Evolutionary conservation across 495 filamentous ascomycete genomes (phyloP).

Genomic region (Saxophila tyrrhenica): DNA sequence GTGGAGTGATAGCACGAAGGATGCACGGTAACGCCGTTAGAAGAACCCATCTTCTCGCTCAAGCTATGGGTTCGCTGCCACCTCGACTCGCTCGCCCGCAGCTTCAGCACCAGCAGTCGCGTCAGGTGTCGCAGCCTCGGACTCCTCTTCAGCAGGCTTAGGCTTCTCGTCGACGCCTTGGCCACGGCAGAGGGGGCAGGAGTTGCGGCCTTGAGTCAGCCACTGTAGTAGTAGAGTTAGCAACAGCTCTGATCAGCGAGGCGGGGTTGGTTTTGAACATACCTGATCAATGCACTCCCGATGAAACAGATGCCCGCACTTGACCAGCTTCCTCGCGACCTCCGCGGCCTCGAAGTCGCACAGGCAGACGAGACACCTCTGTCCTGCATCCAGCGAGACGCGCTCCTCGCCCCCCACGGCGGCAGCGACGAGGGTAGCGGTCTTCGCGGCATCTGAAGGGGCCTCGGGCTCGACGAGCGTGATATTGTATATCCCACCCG

Average conservation of each 20-base stretch:
- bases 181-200: constrained; percentile 61
- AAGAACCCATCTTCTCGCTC: too few species aligned
- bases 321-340: constrained; percentile 49
- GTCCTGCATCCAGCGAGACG: constrained; percentile 42
- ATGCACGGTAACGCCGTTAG: too few species aligned
- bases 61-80: background rate
- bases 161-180: constrained; percentile 55
- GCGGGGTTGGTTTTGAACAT: constrained; percentile 18
- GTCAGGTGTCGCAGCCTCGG: background rate
- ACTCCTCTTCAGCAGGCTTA: constrained; percentile 3
- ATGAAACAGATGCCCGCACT: constrained; percentile 64
- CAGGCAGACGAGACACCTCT: constrained; percentile 62
- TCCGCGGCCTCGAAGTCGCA: constrained; percentile 59
- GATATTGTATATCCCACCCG: constrained; percentile 40
- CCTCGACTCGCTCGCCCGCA: background rate
- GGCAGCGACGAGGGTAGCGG: constrained; percentile 37
- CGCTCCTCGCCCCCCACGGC: constrained; percentile 33
- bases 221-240: constrained; percentile 41
- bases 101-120: background rate
- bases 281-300: constrained; percentile 69
- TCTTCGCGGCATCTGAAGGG: constrained; percentile 30
- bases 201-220: constrained; percentile 70
- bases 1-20: too few species aligned
- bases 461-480: background rate
- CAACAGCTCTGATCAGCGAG: constrained; percentile 12